Evolutionary conservation across 2,329 filamentous ascomycete genomes (phyloP).

Genomic region (Diplodia scrobiculata): DNA sequence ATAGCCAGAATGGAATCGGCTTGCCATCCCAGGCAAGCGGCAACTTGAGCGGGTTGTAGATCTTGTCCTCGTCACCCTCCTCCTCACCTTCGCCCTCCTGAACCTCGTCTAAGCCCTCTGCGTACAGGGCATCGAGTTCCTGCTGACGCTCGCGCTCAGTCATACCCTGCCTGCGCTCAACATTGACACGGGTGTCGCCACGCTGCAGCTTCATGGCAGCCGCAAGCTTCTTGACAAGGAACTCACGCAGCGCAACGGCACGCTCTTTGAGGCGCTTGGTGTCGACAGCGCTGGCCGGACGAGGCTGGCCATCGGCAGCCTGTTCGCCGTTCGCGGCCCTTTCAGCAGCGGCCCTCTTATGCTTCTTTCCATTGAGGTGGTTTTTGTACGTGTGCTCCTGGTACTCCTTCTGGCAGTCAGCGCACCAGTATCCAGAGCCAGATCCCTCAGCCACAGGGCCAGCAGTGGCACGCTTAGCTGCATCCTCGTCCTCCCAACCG

Average conservation of each 20-base stretch:
- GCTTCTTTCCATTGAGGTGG: constrained; percentile 88
- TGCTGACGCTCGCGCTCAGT: constrained; percentile 93
- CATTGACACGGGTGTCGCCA: constrained; percentile 86
- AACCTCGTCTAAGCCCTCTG: constrained; percentile 55
- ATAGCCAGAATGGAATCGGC: constrained; percentile 91
- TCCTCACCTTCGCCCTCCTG: constrained; percentile 61
- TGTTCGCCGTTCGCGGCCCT: constrained; percentile 42
- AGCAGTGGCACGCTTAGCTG: constrained; percentile 43
- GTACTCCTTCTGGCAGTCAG: constrained; percentile 91
- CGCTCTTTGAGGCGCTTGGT: constrained; percentile 70
- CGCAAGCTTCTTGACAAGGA: constrained; percentile 76
- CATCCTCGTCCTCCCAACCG: constrained; percentile 64
- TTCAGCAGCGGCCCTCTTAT: constrained; percentile 77
- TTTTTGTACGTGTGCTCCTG: constrained; percentile 93
- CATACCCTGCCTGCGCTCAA: constrained; percentile 96
- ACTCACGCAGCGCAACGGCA: constrained; percentile 86
- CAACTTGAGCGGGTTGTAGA: constrained; percentile 96
- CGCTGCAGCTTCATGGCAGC: constrained; percentile 83
- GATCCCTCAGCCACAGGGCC: constrained; percentile 50
- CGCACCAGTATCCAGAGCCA: constrained; percentile 79
- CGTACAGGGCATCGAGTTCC: constrained; percentile 84
- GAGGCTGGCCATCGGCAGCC: constrained; percentile 31
- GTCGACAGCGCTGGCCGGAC: neutral
- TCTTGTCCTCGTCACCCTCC: constrained; percentile 73
- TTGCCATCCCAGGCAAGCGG: constrained; percentile 98